Evolutionary conservation across 2,329 filamentous ascomycete genomes (phyloP).

Genomic region (Penicillium psychrosexuale): DNA sequence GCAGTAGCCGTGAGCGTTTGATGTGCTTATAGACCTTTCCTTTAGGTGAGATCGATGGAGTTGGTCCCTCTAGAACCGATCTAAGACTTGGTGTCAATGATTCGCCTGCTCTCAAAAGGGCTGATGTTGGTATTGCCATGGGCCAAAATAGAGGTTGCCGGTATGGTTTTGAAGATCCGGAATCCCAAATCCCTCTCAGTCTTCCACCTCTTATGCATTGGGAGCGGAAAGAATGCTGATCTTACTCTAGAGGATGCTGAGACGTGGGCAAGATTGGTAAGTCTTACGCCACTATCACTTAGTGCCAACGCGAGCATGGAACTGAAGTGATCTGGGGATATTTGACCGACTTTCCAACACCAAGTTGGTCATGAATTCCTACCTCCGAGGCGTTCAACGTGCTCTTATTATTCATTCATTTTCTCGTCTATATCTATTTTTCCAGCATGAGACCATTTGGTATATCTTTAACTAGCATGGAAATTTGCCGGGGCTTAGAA

Average conservation of each 20-base stretch:
- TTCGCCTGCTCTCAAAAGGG: constrained; percentile 72
- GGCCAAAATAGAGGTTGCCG: constrained; percentile 74
- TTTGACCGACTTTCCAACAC: constrained; percentile 14
- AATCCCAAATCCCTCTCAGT: constrained; percentile 63
- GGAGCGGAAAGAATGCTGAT: constrained; percentile 31
- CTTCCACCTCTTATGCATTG: constrained; percentile 59
- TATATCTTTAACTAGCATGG: background rate
- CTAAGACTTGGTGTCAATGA: constrained; percentile 83
- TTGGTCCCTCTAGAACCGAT: too few relatives aligned
- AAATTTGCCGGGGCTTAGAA: background rate
- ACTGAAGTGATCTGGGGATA: constrained; percentile 20
- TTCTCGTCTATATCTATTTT: background rate
- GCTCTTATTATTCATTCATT: background rate
- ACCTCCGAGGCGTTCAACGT: background rate
- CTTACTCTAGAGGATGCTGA: constrained; percentile 35
- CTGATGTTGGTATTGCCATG: constrained; percentile 88
- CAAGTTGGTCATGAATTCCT: background rate
- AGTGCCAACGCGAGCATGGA: constrained; percentile 30
- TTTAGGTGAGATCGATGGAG: too few relatives aligned
- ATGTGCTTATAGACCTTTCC: too few relatives aligned
- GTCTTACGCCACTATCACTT: constrained; percentile 20
- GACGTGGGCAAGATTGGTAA: constrained; percentile 28
- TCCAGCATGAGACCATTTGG: background rate
- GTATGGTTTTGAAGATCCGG: constrained; percentile 50
- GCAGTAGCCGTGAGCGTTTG: too few relatives aligned